phyloP scores from a whole-genome alignment of 805 yeast genomes.

The Blastobotrys mokoenaii region DNA sequence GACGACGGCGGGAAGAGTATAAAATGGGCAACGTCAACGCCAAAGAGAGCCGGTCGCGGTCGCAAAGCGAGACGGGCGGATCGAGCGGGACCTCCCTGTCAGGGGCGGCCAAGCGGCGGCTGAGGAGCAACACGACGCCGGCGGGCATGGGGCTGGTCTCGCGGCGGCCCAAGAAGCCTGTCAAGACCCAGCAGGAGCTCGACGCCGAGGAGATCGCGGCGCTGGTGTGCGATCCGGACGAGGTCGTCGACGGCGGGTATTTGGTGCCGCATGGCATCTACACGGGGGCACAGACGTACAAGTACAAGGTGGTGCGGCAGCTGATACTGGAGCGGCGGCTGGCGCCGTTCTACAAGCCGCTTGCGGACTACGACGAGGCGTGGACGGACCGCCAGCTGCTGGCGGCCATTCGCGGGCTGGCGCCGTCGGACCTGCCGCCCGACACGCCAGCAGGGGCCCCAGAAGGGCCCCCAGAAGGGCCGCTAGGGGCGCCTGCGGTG shows the following conservation, averaged over 20 bases:
- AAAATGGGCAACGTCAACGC: constrained; percentile 25
- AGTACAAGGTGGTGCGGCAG: constrained; percentile 61
- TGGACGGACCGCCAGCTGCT: constrained; percentile 70
- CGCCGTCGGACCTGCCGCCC: no score
- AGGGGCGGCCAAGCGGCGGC: no score
- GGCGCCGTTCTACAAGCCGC: constrained; percentile 87
- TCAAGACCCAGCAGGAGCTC: background rate
- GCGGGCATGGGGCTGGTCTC: background rate
- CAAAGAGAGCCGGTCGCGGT: constrained; percentile 17
- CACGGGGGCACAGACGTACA: constrained; percentile 64
- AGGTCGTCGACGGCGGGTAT: constrained; percentile 88
- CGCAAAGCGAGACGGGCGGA: background rate
- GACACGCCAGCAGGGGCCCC: constrained; percentile 11
- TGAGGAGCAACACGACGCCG: background rate
- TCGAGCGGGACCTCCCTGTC: no score
- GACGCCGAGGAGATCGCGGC: background rate
- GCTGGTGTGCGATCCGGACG: constrained; percentile 31
- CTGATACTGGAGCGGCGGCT: constrained; percentile 60
- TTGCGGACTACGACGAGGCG: constrained; percentile 63
- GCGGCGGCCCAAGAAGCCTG: background rate
- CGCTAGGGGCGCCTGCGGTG: background rate
- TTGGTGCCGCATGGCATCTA: constrained; percentile 89
- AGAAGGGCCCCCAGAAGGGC: background rate
- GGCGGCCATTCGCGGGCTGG: constrained; percentile 28
- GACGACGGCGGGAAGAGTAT: no score